Evolutionary conservation across 2,329 filamentous ascomycete species (phyloP).

Genomic region (Aspergillus clavatus): DNA sequence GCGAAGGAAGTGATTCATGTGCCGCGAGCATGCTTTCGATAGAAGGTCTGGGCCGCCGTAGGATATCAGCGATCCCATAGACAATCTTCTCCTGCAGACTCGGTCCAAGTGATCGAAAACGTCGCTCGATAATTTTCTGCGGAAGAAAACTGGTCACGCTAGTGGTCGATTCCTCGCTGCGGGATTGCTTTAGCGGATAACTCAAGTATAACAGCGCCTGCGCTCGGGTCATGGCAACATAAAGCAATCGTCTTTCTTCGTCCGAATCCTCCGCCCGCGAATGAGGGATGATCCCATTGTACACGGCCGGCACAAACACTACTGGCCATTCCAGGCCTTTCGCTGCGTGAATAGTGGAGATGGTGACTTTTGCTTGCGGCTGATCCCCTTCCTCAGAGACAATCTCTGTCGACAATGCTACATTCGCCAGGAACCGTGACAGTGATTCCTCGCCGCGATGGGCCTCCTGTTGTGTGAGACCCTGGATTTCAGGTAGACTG

Average conservation of each 20-base stretch:
- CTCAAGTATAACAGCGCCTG: constrained; percentile 83
- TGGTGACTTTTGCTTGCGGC: constrained; percentile 61
- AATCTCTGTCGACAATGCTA: constrained; percentile 76
- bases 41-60: constrained; percentile 59
- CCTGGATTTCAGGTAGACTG: constrained; percentile 62
- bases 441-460: constrained; percentile 58
- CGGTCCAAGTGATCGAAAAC: constrained; percentile 62
- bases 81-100: constrained; percentile 61
- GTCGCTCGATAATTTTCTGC: constrained; percentile 46
- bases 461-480: constrained; percentile 56
- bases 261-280: constrained; percentile 76
- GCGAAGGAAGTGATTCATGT: constrained; percentile 43
- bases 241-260: constrained; percentile 83
- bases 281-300: constrained; percentile 87
- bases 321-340: constrained; percentile 97
- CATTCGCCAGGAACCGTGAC: constrained; percentile 80
- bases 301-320: constrained; percentile 86
- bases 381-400: constrained; percentile 52
- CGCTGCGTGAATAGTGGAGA: constrained; percentile 93
- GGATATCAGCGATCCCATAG: constrained; percentile 64
- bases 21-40: constrained; percentile 51
- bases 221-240: constrained; percentile 95
- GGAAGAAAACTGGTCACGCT: constrained; percentile 70
- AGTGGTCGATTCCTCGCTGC: constrained; percentile 51
- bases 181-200: constrained; percentile 65